A percentile compares a stretch with the other conserved stretches of the same genome.
Evolutionary conservation across 2,329 filamentous ascomycete genomes (phyloP).

Genomic region (Sclerotinia sclerotiorum): DNA sequence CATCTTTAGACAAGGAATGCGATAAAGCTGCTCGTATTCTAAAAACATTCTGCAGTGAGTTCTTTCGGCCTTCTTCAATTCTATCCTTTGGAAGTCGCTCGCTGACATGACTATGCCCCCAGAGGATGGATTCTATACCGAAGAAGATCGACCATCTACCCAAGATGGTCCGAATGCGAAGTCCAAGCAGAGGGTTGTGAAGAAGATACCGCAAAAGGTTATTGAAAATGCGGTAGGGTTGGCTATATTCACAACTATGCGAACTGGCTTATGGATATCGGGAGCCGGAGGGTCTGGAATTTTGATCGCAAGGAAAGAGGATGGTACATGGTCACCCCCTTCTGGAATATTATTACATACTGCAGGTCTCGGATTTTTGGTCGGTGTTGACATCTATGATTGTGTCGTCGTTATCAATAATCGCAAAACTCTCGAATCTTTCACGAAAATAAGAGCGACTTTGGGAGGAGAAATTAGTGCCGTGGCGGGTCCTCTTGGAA

Average conservation of each 20-base stretch:
- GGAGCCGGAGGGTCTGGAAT: conserved; percentile 89
- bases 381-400: conserved; percentile 93
- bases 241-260: conserved; percentile 94
- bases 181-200: conserved; percentile 59
- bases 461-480: conserved; percentile 79
- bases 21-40: conserved; percentile 88
- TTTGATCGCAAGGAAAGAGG: conserved; percentile 75
- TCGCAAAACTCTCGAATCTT: conserved; percentile 76
- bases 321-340: conserved; percentile 88
- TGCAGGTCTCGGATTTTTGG: conserved; percentile 80
- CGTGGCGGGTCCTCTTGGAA: conserved; percentile 72
- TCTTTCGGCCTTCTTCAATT: conserved; percentile 30
- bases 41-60: conserved; percentile 83
- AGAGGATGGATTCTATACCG: conserved; percentile 68
- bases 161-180: conserved; percentile 41
- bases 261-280: conserved; percentile 86
- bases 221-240: conserved; percentile 87
- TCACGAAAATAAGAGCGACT: conserved; percentile 74
- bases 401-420: conserved; percentile 92
- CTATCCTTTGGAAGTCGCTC: conserved; percentile 14
- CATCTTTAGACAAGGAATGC: conserved; percentile 79
- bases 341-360: conserved; percentile 90
- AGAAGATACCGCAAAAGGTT: conserved; percentile 83
- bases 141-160: conserved; percentile 43
- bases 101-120: conserved; percentile 28